Evolutionary conservation across 2,329 filamentous ascomycete species (phyloP).

Genomic region (Trichophyton verrucosum): DNA sequence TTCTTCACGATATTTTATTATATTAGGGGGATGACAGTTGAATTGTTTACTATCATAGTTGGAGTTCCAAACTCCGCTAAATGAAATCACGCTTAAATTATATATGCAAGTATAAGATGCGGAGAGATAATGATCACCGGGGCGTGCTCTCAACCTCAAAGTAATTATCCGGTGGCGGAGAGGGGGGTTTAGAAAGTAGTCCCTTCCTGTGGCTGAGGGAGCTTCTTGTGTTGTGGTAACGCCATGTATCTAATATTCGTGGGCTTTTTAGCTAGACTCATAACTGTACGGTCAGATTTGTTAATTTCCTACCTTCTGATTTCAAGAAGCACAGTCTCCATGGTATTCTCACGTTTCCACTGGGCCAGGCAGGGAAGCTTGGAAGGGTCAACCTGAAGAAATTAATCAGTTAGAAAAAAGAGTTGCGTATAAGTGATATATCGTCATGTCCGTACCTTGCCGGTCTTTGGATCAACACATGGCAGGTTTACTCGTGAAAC

Average conservation of each 20-base stretch:
- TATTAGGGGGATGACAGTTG: too few species aligned
- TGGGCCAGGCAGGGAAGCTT: slow-evolving; percentile 74
- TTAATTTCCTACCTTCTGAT: slow-evolving; percentile 52
- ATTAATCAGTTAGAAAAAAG: neutral
- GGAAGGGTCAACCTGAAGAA: slow-evolving; percentile 58
- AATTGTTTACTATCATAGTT: neutral
- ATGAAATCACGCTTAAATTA: neutral
- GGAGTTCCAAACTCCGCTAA: neutral
- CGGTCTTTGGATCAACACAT: slow-evolving; percentile 70
- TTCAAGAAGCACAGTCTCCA: slow-evolving; percentile 87
- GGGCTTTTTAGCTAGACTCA: neutral
- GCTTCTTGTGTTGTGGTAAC: slow-evolving; percentile 79
- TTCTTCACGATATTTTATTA: neutral
- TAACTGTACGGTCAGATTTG: too few species aligned
- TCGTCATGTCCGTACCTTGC: slow-evolving; percentile 44
- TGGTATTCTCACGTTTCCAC: slow-evolving; percentile 88
- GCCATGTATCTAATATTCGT: slow-evolving; percentile 73
- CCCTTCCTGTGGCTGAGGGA: slow-evolving; percentile 84
- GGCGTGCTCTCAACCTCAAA: neutral
- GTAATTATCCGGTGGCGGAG: neutral
- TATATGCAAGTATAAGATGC: slow-evolving; percentile 2
- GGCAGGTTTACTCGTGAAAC: slow-evolving; percentile 93
- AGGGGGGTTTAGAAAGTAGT: neutral
- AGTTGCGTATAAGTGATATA: neutral
- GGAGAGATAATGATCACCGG: neutral